These are phyloP conservation scores for Digitaria exilis DNA, from an alignment of 202 grass and related monocot genomes.

Conservation along the genomic window DNA sequence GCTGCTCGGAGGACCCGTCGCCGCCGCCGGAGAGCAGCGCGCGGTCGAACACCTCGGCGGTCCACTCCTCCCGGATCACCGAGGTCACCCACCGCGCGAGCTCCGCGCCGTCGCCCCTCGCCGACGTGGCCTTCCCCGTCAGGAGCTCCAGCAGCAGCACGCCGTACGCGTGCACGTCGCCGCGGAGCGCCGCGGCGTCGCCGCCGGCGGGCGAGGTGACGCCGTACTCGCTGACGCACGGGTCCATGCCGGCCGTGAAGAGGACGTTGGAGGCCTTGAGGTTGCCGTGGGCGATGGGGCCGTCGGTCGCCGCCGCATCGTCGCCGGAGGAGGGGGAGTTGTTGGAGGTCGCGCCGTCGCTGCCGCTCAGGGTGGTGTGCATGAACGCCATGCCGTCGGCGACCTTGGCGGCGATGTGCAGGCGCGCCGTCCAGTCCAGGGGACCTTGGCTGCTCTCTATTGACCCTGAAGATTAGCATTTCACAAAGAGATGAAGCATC, in stretches of 20 bases:
- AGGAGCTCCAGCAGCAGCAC: conserved; percentile 68
- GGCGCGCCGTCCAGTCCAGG: conserved; percentile 51
- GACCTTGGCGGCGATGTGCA: conserved; percentile 49
- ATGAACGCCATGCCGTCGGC: conserved; percentile 70
- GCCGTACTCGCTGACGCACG: conserved; percentile 75
- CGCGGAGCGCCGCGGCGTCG: not conserved
- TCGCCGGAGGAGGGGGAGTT: conserved; percentile 16
- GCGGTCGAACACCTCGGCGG: conserved; percentile 72
- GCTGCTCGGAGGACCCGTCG: conserved; percentile 37
- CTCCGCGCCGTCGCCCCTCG: conserved; percentile 52
- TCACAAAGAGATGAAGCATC: not conserved
- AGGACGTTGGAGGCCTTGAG: conserved; percentile 71
- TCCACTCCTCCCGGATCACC: conserved; percentile 77
- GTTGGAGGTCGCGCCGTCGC: conserved; percentile 5
- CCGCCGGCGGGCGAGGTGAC: not conserved
- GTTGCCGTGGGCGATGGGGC: conserved; percentile 55
- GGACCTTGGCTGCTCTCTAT: conserved; percentile 36
- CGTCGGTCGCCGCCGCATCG: not conserved
- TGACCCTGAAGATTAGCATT: conserved; percentile 35
- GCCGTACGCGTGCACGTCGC: conserved; percentile 52
- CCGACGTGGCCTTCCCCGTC: conserved; percentile 54
- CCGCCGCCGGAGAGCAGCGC: conserved; percentile 40
- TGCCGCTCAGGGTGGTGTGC: conserved; percentile 38
- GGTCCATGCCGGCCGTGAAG: conserved; percentile 56
- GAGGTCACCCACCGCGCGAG: conserved; percentile 66